Percentiles rank a stretch among this genome's conserved stretches.
Conservation (phyloP, 2,329 filamentous ascomycete species). For the Fusarium sp. region DNA sequence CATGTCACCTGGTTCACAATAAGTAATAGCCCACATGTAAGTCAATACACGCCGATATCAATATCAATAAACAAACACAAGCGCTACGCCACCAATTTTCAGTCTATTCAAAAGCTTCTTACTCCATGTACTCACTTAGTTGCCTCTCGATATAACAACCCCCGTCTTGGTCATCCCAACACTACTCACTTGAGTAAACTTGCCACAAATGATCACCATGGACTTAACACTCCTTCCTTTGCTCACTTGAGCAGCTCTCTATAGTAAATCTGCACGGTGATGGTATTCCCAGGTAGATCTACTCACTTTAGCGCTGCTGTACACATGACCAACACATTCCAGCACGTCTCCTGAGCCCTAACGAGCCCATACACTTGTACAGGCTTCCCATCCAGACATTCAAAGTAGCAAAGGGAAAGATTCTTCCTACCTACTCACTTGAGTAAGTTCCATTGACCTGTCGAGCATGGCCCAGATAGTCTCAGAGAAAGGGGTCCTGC, state of each 20-base stretch:
- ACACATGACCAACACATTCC: not conserved
- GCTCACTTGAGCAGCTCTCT: not conserved
- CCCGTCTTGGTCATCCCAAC: not conserved
- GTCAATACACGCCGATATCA: not conserved
- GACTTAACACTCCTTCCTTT: not conserved
- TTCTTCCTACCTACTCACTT: not conserved
- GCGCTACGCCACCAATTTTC: not conserved
- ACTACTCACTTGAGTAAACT: not conserved
- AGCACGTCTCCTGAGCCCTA: not conserved
- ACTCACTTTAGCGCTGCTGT: not conserved
- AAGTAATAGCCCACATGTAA: too few species aligned
- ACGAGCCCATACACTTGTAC: not conserved
- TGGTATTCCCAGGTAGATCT: accelerated
- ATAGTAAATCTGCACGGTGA: not conserved
- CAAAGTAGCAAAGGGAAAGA: not conserved
- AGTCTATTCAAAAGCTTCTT: not conserved
- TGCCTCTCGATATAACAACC: not conserved
- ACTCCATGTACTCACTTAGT: not conserved
- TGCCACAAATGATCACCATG: not conserved
- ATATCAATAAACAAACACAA: not conserved
- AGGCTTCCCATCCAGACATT: not conserved
- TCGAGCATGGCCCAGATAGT: not conserved
- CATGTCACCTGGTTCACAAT: not conserved
- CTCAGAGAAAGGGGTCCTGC: not conserved
- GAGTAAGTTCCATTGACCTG: not conserved